phyloP scores from a whole-genome alignment of 164 flowering plant genomes.

The Nelumbo lutea region DNA sequence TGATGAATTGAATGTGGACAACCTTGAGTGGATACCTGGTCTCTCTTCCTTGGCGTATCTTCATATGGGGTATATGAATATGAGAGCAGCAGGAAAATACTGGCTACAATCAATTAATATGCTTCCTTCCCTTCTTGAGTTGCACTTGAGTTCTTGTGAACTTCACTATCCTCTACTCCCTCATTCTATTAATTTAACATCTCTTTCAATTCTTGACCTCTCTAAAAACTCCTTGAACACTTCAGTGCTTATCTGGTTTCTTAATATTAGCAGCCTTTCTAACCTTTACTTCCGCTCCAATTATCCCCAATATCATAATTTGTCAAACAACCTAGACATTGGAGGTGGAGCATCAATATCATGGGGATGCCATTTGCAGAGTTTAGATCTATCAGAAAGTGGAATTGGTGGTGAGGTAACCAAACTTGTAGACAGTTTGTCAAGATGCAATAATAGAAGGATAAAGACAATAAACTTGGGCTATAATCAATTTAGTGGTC shows the following conservation, averaged over 20 bases:
- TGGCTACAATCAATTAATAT: constrained; percentile 2
- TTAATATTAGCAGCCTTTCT: constrained; percentile 2
- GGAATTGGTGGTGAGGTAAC: neutral
- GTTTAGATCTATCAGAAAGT: neutral
- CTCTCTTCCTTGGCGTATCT: constrained; percentile 9
- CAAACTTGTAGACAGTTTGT: neutral
- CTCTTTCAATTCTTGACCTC: constrained; percentile 16
- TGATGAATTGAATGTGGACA: neutral
- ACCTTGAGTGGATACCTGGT: constrained; percentile 11
- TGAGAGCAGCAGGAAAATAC: neutral
- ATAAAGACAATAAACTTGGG: constrained; percentile 7
- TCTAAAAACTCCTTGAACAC: neutral
- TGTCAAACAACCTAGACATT: neutral
- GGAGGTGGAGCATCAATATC: neutral
- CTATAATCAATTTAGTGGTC: constrained; percentile 9
- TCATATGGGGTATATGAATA: constrained; percentile 2
- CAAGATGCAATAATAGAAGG: neutral
- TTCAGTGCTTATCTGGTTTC: constrained; percentile 5
- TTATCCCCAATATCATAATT: neutral
- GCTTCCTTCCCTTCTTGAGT: constrained; percentile 12
- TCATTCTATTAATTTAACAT: constrained; percentile 10
- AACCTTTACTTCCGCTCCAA: neutral
- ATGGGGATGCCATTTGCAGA: neutral
- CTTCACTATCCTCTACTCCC: neutral
- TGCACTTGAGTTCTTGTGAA: constrained; percentile 1